Base-by-base conservation (phyloP, 139 green algal genomes). In the Chlamydomonas asymmetrica region DNA sequence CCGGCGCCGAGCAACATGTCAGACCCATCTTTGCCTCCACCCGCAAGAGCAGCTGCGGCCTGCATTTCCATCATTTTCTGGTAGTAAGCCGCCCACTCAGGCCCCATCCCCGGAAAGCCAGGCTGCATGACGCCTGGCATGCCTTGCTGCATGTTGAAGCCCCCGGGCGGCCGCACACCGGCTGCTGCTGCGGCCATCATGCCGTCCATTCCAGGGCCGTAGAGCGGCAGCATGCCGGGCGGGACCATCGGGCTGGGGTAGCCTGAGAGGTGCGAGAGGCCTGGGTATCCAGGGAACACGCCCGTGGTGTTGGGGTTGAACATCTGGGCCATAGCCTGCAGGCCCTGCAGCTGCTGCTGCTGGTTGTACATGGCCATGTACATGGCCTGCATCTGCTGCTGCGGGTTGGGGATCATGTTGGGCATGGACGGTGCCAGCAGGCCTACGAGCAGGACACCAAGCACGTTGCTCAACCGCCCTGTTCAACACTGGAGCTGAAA, bases 1-100 rank as follows among this genome's bases (percentile, higher is more conserved):
- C 60, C 70, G 5, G 41, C 68, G 20, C 65, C 66, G 18, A 64
- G 50, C 56, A 62, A 23, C 34, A 71, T 27, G 7, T 78, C 45
- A 5, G 65, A 25, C 29, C 41, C 61, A 25, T 70, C 43, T 59
- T 63, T 72, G 29, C 38, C 9, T 63, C 63, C 70, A 2, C 52
- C 67, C 3, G 52, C 63, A 64, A 76, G 32, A 13, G 49, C 73
- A 13, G 75, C 66, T 4, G 56, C 75, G 20, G 74, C 80, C 74
- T 79, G 80, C 13, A 34, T 40, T 59, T 83, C 81, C 60, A 80
- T 38, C 54, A 83, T 65, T 29, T 71, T 66, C 22, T 80, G 65
- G 64, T 83, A 82, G 39, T 83, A 83, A 1, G 68, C 76, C 0
- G 59, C 72, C 35, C 79, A 83, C 37, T 76, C 71, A 7, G 57